Evolutionary conservation across 2,329 filamentous ascomycete species (phyloP), one percentile per base, ranked within the genome.

Genomic region (Plenodomus tracheiphilus): DNA sequence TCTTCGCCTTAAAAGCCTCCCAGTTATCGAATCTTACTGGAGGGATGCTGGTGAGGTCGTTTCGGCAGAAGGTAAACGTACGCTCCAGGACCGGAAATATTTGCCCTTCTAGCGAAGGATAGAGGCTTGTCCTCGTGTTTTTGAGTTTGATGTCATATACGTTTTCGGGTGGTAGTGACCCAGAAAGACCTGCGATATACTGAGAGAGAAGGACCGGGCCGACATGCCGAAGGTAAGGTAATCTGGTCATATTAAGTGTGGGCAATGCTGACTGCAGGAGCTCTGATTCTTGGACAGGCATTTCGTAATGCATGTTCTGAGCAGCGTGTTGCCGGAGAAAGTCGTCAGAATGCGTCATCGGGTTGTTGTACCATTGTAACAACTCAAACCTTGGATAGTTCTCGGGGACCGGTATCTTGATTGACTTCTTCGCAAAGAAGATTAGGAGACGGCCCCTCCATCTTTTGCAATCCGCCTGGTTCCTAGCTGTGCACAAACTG

Each of bases 221-320:
- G 13, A 77, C 51, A 51, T 73, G 70, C 20, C 72, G 71, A 53
- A 76, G 59, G 35, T 73, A 77, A 2, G 56, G 51, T 35, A 61
- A 65, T 1, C 71, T 72, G 51, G 59, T 65, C 13, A 76, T 69
- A 36, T 77, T 73, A 56, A 76, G 75, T 2, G 55, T 51, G 4
- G 62, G 49, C 4, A 65, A 66, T 4, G 74, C 64, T 1, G 73
- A 54, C 2, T 61, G 47, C 0, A 75, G 62, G 1, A 77, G 62
- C 22, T 69, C 65, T 0, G 45, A 28, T 39, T 75, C 68, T 28
- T 75, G 56, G 15, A 76, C 64, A 0, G 54, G 56, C 13, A 43
- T 50, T 17, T 62, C 43, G 62, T 65, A 71, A 4, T 18, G 2
- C 68, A 66, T 19, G 65, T 41, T 2, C 61, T 56, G 4, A 75